Evolutionary conservation across 2,329 filamentous ascomycete genomes (phyloP), one percentile per base, ranked within the genome.

Genomic region (Alternaria longipes): DNA sequence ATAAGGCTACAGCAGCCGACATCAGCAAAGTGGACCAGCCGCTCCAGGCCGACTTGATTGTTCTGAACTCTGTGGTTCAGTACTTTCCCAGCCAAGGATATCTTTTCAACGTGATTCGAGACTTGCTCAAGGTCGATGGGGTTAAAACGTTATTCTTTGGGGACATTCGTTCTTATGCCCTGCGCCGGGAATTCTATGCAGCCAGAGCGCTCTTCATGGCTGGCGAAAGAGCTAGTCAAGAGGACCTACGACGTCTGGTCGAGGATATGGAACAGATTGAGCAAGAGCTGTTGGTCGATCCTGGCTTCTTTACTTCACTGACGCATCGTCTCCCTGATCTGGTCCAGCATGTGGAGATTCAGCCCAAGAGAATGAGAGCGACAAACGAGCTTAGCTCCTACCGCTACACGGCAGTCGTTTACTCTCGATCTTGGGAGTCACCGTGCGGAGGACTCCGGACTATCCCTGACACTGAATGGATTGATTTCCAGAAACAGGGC

Each of bases 81-180:
- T 62, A 64, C 41, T 64, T 64, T 32, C 62, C 62, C 8, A 62
- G 59, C 28, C 59, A 56, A 40, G 62, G 59, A 5, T 64, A 64
- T 30, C 56, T 64, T 0, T 59, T 62, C 45, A 40, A 54, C 3
- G 46, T 59, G 5, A 11, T 64, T 1, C 14, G 44, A 24, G 28
- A 56, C 3, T 28, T 64, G 0, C 44, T 63, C 7, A 12, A 56
- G 1, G 16, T 63, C 8, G 6, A 28, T 3, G 56, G 50, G 3
- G 24, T 54, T 0, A 7, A 44, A n/a, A 58, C 20, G 5, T 11
- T 61, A 6, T 61, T 58, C 47, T 57, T 61, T 52, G 59, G 59
- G 32, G 59, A 62, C 22, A 41, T 62, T 14, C 54, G 59, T 5
- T 62, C 59, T 9, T 18, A 54, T 42, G 49, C 59, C 1, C 41